These are phyloP conservation scores for Thymus quinquecostatus DNA, from an alignment of 257 asterid genomes.

Conservation along the genomic window DNA sequence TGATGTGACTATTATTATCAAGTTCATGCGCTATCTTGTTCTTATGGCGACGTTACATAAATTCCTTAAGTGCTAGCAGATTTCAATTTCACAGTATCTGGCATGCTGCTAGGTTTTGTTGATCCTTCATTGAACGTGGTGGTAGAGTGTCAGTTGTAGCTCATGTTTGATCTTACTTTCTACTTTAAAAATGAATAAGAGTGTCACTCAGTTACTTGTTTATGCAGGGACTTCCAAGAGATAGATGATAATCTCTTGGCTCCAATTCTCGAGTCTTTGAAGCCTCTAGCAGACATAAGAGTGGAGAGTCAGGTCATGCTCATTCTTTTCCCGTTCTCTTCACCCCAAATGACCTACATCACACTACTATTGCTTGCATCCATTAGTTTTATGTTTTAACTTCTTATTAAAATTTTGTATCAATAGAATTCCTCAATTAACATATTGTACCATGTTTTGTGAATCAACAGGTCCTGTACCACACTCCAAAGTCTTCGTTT, in stretches of 20 bases:
- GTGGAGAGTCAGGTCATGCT: constrained; percentile 89
- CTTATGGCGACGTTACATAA: constrained; percentile 12
- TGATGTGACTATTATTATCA: neutral
- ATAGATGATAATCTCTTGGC: constrained; percentile 72
- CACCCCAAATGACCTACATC: neutral
- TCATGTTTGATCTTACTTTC: neutral
- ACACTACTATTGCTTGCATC: neutral
- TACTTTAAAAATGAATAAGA: neutral
- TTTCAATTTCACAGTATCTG: neutral
- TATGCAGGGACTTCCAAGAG: constrained; percentile 82
- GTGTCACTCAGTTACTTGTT: constrained; percentile 13
- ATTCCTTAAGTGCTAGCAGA: constrained; percentile 9
- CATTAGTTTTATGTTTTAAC: constrained; percentile 16
- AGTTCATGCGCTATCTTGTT: constrained; percentile 16
- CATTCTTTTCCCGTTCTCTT: neutral
- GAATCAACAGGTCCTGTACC: constrained; percentile 75
- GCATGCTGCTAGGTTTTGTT: constrained; percentile 1
- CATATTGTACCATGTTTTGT: constrained; percentile 21
- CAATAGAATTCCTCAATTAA: constrained; percentile 15
- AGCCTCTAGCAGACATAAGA: constrained; percentile 78
- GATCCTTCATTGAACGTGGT: neutral
- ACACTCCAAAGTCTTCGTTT: constrained; percentile 90
- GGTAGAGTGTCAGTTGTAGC: constrained; percentile 18
- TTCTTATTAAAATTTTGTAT: constrained; percentile 13
- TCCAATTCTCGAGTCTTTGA: constrained; percentile 68